Conservation (phyloP, 2,329 filamentous ascomycete species). For the Diaporthe longicolla region DNA sequence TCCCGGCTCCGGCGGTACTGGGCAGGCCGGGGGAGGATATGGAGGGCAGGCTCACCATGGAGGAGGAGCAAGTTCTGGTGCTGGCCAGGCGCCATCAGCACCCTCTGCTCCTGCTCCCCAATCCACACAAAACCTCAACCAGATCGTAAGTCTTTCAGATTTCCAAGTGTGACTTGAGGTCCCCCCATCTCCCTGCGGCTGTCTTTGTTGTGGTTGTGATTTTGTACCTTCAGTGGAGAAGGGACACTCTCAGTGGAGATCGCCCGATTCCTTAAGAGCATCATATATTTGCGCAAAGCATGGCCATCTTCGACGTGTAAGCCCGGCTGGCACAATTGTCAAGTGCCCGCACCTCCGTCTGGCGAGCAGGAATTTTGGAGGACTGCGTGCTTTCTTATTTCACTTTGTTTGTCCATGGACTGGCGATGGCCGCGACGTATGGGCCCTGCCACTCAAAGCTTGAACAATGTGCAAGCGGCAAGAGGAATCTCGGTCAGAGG, state of each 20-base stretch:
- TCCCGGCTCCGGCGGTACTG: conserved; percentile 29
- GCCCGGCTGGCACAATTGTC: not conserved
- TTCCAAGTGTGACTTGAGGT: conserved; percentile 10
- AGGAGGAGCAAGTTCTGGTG: conserved; percentile 30
- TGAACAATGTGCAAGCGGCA: no score
- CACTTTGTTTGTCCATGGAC: not conserved
- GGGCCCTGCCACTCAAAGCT: not conserved
- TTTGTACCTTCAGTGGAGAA: not conserved
- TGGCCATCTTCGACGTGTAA: not conserved
- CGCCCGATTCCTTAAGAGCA: not conserved
- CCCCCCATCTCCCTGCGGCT: not conserved
- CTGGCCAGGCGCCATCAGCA: conserved; percentile 47
- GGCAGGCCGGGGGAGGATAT: conserved; percentile 40
- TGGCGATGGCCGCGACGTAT: not conserved
- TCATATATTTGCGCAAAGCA: no score
- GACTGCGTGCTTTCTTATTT: not conserved
- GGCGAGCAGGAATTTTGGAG: not conserved
- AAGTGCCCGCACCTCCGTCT: not conserved
- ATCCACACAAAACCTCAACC: conserved; percentile 92
- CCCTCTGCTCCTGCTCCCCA: conserved; percentile 79
- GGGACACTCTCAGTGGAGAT: not conserved
- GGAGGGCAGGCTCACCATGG: conserved; percentile 39
- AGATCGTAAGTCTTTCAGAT: conserved; percentile 80
- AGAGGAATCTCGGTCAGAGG: not conserved
- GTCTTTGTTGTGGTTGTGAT: not conserved